Evolutionary conservation across 2,329 filamentous ascomycete species (phyloP), one percentile per base, ranked within the genome.

Genomic region (Triangularia setosa): DNA sequence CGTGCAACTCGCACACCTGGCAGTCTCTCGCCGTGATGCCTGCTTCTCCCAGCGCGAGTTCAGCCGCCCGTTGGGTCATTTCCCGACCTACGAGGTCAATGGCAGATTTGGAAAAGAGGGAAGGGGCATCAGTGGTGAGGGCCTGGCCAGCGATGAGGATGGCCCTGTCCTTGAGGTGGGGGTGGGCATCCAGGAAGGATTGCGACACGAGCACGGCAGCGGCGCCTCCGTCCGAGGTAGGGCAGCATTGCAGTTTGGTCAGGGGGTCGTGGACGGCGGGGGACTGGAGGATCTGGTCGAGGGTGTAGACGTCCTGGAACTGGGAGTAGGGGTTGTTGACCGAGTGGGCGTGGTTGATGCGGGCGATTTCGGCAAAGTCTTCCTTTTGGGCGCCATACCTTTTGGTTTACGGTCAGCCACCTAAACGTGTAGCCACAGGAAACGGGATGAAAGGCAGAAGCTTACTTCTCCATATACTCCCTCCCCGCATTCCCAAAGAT

Each of bases 181-280:
- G 93, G 23, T 92, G 86, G 8, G 89, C 89, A 72, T 94, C 90
- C 62, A 98, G 86, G 84, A 97, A 98, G 57, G 84, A 85, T 78
- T 97, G 89, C 0, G 92, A 96, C 62, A 97, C 93, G 60, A 99
- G 81, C 30, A 98, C 89, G 14, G 91, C 92, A 0, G 95, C 93
- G 0, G 93, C 94, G 56, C 89, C 91, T 58, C 94, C 94, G 77
- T 98, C 95, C 0, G 92, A 96, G 0, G 94, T 98, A 1, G 95
- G 94, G 79, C 94, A 97, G 84, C 94, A 98, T 80, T 98, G 95
- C n/a, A 98, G 88, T 79, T 97, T 98, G 64, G 95, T 98, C 63
- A 98, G 84, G 16, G 94, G 94, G 69, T 87, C 87, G 79, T 92
- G 88, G 77, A 98, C 91, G 84, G 87, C 90, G 65, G 91, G 82